These are phyloP conservation scores for Luffa acutangula DNA, from an alignment of 306 rosid species.

Conservation along the genomic window DNA sequence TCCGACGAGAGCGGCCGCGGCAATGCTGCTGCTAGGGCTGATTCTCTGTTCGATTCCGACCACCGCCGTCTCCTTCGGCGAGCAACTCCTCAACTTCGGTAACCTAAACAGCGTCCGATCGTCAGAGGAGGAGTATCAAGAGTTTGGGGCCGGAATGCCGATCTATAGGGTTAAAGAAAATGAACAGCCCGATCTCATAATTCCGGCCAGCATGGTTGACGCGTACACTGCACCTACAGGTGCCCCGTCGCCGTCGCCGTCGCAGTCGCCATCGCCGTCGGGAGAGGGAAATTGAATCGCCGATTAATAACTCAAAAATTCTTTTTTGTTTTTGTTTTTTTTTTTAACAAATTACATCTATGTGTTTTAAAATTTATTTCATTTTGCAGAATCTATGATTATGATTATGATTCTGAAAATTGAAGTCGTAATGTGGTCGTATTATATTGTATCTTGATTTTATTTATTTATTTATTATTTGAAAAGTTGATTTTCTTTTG, in stretches of 20 bases:
- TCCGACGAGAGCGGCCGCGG: background rate
- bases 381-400: too few species aligned
- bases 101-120: background rate
- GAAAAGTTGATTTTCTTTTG: too few species aligned
- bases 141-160: conserved; percentile 13
- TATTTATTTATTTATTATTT: too few species aligned
- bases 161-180: conserved; percentile 19
- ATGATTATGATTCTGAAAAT: background rate
- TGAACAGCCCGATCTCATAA: conserved; percentile 1
- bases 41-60: background rate
- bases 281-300: background rate
- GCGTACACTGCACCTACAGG: background rate
- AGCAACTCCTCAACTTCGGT: background rate
- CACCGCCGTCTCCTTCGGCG: background rate
- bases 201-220: conserved; percentile 10
- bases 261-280: background rate
- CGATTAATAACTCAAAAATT: background rate
- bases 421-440: background rate
- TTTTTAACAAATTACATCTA: background rate
- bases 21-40: background rate
- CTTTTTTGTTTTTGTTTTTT: too few species aligned
- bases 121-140: background rate
- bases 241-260: background rate
- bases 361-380: background rate
- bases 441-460: background rate